Base-by-base conservation (phyloP, 2,329 filamentous ascomycete species). In the Clonostachys chloroleuca region DNA sequence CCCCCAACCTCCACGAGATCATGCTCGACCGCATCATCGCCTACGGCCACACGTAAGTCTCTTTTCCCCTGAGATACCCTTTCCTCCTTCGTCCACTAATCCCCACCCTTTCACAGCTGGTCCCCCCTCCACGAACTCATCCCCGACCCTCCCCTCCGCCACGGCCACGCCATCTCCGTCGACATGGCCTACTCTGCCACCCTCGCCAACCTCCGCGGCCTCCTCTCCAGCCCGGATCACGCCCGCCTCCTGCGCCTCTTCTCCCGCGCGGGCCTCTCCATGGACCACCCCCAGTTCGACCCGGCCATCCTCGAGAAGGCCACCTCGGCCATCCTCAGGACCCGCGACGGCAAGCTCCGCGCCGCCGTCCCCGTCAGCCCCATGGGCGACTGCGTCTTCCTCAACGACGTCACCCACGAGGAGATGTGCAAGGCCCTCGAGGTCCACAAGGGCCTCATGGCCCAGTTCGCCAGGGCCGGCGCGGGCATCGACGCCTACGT, bases 121-220 rank as follows among this genome's bases (percentile, higher is more conserved):
- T 87, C 83, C 5, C 85, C 84, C 17, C 72, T 87, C 6, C 83
- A 88, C 58, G 85, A 89, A 64, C 75, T 89, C 10, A 74, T 85
- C 0, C 84, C 85, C 1, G 77, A 84, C 44, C 81, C 82, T 0
- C 84, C 84, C 1, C 75, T 88, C 40, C 80, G 84, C 40, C 86
- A 89, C 59, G 85, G 85, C 5, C 85, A 89, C 58, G 85, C 85
- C 53, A 88, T 89, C 54, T 85, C 81, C 3, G 86, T 88, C 51
- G 85, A 88, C 60, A 89, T 89, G 85, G 85, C 84, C 0, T 89
- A 84, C 66, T 86, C 83, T 1, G 84, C 84, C 0, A 88, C 85
- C 0, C 72, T 89, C 5, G 82, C 84, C 16, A 77, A 83, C 58
- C 63, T 72, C 49, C 77, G 81, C n/a, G 80, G 81, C 5, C 68